Conservation (phyloP, 495 filamentous ascomycete species). For the Xylaria flabelliformis region DNA sequence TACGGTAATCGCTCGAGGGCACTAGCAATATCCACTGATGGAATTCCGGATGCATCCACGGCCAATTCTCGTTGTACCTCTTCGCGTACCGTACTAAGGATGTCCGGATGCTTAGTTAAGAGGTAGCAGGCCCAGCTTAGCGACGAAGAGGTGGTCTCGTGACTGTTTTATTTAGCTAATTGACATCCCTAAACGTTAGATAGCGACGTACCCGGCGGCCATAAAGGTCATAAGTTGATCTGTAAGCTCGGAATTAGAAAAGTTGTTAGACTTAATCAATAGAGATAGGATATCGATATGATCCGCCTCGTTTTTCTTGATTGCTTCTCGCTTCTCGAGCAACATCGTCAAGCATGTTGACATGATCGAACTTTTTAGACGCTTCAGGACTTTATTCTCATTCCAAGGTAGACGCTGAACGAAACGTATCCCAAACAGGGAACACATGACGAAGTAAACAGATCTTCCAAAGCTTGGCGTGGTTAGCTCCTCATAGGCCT, state of each 20-base stretch:
- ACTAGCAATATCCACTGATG: slow-evolving; percentile 42
- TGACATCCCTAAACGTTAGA: background rate
- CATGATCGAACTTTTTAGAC: slow-evolving; percentile 59
- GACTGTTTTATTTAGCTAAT: slow-evolving; percentile 40
- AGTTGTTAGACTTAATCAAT: slow-evolving; percentile 69
- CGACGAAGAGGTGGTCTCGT: slow-evolving; percentile 61
- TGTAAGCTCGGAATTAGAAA: slow-evolving; percentile 71
- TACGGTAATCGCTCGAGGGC: slow-evolving; percentile 48
- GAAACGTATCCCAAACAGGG: slow-evolving; percentile 52
- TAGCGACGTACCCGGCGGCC: slow-evolving; percentile 60
- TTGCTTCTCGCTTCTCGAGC: slow-evolving; percentile 60
- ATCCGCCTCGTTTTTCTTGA: slow-evolving; percentile 48
- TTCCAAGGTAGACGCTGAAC: slow-evolving; percentile 61
- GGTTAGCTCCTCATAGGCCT: slow-evolving; percentile 65
- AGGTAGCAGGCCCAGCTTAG: slow-evolving; percentile 51
- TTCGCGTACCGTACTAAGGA: slow-evolving; percentile 44
- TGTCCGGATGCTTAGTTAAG: slow-evolving; percentile 43
- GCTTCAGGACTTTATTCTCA: slow-evolving; percentile 61
- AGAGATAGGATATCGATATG: slow-evolving; percentile 75
- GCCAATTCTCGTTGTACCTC: slow-evolving; percentile 51
- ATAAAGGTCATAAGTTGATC: slow-evolving; percentile 88
- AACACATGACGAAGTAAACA: slow-evolving; percentile 45
- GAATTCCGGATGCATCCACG: slow-evolving; percentile 55
- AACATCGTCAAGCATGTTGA: slow-evolving; percentile 65
- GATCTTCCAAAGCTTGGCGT: slow-evolving; percentile 40